Evolutionary conservation across 768 basidiomycete genomes (phyloP).

Genomic region (Auriculariales sp.): DNA sequence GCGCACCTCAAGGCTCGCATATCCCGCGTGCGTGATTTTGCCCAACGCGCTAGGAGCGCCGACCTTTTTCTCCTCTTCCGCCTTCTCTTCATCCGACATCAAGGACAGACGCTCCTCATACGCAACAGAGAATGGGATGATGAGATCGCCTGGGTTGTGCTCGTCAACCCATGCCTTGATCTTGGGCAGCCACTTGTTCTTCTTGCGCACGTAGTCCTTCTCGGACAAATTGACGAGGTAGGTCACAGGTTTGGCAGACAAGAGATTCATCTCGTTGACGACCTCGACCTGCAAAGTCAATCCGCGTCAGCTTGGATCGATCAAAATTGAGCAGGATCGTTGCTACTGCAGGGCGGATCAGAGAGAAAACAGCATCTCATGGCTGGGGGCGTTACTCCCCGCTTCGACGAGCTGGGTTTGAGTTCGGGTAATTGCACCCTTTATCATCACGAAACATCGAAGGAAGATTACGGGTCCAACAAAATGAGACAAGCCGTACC

Average conservation of each 20-base stretch:
- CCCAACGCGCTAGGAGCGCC: slow-evolving; percentile 66
- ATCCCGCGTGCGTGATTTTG: slow-evolving; percentile 94
- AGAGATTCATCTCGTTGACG: slow-evolving; percentile 74
- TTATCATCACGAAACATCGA: slow-evolving; percentile 2
- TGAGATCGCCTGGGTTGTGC: slow-evolving; percentile 87
- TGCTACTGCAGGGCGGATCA: slow-evolving; percentile 5
- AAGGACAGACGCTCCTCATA: slow-evolving; percentile 77
- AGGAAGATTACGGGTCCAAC: slow-evolving; percentile 4
- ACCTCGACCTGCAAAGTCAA: slow-evolving; percentile 55
- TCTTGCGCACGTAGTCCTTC: slow-evolving; percentile 87
- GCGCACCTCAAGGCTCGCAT: slow-evolving; percentile 68
- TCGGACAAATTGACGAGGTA: slow-evolving; percentile 97
- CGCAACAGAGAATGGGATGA: slow-evolving; percentile 95
- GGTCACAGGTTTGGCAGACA: slow-evolving; percentile 94
- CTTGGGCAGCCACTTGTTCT: slow-evolving; percentile 98
- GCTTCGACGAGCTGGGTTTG: slow-evolving; percentile 1
- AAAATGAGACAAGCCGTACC: slow-evolving; percentile 31
- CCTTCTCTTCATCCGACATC: slow-evolving; percentile 50
- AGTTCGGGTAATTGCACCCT: neutral
- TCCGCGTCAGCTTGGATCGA: slow-evolving; percentile 1
- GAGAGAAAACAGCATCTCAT: neutral
- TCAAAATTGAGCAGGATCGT: slow-evolving; percentile 4
- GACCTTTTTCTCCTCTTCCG: slow-evolving; percentile 59
- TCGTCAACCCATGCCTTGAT: slow-evolving; percentile 98
- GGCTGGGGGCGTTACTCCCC: neutral